Evolutionary conservation across 2,329 filamentous ascomycete species (phyloP), one percentile per base, ranked within the genome.

Genomic region (Talaromyces rugulosus): DNA sequence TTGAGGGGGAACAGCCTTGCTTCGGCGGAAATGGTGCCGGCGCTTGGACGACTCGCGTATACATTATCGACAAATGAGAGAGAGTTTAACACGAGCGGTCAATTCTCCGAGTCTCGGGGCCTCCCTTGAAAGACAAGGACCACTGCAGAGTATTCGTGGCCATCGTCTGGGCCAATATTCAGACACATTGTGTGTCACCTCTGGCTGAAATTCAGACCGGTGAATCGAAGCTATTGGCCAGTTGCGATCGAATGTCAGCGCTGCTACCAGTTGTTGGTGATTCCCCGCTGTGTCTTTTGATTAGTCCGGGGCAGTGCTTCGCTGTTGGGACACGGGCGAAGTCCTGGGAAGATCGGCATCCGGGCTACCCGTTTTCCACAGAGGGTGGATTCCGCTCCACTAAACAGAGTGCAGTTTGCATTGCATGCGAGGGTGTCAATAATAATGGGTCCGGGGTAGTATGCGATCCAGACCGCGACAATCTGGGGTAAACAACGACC

Each of bases 361-460:
- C n/a, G 16, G n/a, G n/a, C n/a, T 23, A 6, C n/a, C 40, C 40
- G n/a, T 18, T 44, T 44, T 18, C 9, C n/a, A 18, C 40, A 44
- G 14, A 12, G 42, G 56, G 61, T 62, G 56, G 52, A 62, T 62
- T 59, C 52, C 31, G 53, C 63, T 62, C 63, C 63, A 58, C 59
- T 51, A 50, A 42, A 30, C 44, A 55, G 55, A 27, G 34, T 63
- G 53, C 53, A 33, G 50, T 44, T 34, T 54, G 56, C 53, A 57
- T 55, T 47, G 42, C n/a, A 18, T 47, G 42, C 42, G 27, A 40
- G 36, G 57, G 55, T 51, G 54, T 54, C 50, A 60, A 54, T 62
- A 36, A 58, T 55, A 59, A 50, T 59, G 61, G 61, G 61, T 62
- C 61, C 56, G 61, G 61, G 51, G 61, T 56, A 62, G 40, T 33